Base-by-base conservation (phyloP, 1,284 basidiomycete genomes). In the Coniophora puteana region DNA sequence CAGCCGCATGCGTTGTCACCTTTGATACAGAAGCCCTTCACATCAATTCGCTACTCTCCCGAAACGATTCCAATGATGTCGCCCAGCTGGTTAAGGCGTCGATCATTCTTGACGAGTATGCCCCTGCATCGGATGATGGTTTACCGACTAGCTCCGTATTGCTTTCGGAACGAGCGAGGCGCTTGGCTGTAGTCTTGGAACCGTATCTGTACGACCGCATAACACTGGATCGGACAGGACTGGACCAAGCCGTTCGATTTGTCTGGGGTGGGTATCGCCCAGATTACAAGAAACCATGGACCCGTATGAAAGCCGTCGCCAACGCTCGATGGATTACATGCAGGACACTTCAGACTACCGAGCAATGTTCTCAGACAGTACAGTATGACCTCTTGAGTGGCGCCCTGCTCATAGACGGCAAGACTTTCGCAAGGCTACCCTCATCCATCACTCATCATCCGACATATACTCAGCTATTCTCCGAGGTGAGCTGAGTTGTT, bases 311-410 rank as follows among this genome's bases (percentile, higher is more conserved):
- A 8, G 25, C 38, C 1, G 4, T 12, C 8, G 54, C 57, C 6
- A 58, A 64, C 41, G 52, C 61, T n/a, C 61, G 61, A 12, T 77
- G 72, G 73, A 8, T 71, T 6, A 47, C 36, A 1, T 61, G 51
- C 23, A 33, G 30, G 14, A 61, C 56, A 4, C 48, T 53, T 2
- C 16, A 43, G 5, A 24, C 46, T 21, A 11, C 5, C 1, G 14
- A 10, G 0, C 38, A 48, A 14, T 17, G 21, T 8, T 34, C 49
- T 4, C 57, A 63, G 22, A 20, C 10, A 5, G 54, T 76, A 0
- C 59, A 68, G 40, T 47, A 68, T 13, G 62, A 78, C 40, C 26
- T 74, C 1, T 44, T 74, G 5, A 51, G 62, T 26, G 74, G 74
- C 8, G 43, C 47, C 6, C 55, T 78, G 4, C 52, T 73, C 6